Base-by-base conservation (phyloP, 495 filamentous ascomycete species). In the Lichina pygmaea region DNA sequence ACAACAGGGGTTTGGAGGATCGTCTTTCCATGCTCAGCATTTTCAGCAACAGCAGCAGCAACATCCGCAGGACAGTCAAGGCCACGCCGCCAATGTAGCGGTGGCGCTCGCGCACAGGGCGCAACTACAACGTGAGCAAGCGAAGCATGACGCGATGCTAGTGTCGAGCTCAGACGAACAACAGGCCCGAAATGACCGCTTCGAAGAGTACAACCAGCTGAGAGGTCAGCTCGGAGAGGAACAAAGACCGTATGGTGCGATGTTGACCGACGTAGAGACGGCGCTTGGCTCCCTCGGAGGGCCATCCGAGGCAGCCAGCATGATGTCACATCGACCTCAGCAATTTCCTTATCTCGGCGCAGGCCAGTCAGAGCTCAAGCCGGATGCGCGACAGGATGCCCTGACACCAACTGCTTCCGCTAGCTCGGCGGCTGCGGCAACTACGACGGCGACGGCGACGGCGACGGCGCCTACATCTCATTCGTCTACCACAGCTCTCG, bases 131-230 rank as follows among this genome's bases (percentile, higher is more conserved):
- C 65, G 71, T 47, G 72, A 77, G 51, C 75, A 79, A 55, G 66
- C 71, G 43, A 66, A 74, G 46, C 70, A 69, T 49, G 73, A 76
- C 51, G 57, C 61, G 45, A 16, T 53, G 33, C 61, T 62, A 49
- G 55, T 53, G 33, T 42, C 44, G 6, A 50, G 51, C 6, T 58
- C 64, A 41, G 58, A 65, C 34, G 73, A 73, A 42, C 65, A 65
- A 41, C 66, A 71, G 46, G 59, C 58, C 11, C 63, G 67, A 17
- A 64, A 67, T 34, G 72, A 77, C 31, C 70, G 75, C 44, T 63
- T 77, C 4, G 68, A 72, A 49, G 67, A 78, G 48, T 77, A 76
- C 53, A 70, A 77, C 50, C 65, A 70, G 15, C 46, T 79, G 49
- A 58, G 73, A 46, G 59, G 66, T 2, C 68, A 71, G 50, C 64